Base-by-base conservation (phyloP, 176 grass and related monocot species). In the Dendrocalamus sinicus region DNA sequence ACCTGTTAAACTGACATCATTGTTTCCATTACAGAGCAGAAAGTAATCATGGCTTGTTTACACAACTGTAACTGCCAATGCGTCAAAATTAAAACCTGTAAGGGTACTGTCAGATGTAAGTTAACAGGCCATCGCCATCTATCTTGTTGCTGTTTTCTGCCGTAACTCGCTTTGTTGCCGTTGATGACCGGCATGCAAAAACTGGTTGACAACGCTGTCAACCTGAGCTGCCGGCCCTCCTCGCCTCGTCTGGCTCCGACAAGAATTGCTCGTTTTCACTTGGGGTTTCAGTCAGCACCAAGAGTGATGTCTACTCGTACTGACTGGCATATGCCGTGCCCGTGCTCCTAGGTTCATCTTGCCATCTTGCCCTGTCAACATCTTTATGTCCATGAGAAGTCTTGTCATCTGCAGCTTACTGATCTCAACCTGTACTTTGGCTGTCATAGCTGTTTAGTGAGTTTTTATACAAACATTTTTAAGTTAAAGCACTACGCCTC, bases 341-440 rank as follows among this genome's bases (percentile, higher is more conserved):
- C 22, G 19, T 24, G 37, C 20, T 44, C 55, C 35, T 61, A 39
- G 11, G 55, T 39, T 39, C 40, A 62, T 77, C 74, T n/a, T 59
- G 32, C 17, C 74, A 59, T 59, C 69, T 63, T 14, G 57, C 41
- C 68, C 43, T 63, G 58, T 64, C 70, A 74, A 17, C 55, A 83
- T 74, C 70, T 63, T 24, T 20, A 35, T 50, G 53, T 15, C 43
- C 17, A 50, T 10, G 66, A 58, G 4, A 16, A 17, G 12, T 52
- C 43, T 51, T 17, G 70, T 50, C 81, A 72, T 59, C 52, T 82
- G 35, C 54, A 59, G 39, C 8, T 32, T 54, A 28, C 37, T 12
- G 19, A 55, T 67, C 32, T 76, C 54, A 46, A 67, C 35, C 60
- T 65, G 60, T 16, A 52, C 8, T 64, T 65, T 51, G 58, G 12